These are phyloP conservation scores for Russula dissimulans DNA, from an alignment of 768 basidiomycete genomes.

Conservation along the genomic window DNA sequence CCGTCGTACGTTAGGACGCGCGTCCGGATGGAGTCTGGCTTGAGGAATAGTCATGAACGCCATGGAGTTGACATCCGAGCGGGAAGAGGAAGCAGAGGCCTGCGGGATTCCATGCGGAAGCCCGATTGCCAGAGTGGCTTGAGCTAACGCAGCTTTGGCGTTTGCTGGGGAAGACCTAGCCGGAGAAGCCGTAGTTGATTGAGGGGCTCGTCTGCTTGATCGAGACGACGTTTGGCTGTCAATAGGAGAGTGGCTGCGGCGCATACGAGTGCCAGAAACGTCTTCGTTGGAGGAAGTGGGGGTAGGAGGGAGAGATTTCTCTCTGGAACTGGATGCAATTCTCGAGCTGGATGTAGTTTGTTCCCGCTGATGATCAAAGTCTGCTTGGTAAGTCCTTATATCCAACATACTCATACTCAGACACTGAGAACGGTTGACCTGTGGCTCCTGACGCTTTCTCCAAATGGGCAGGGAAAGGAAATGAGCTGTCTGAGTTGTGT, in stretches of 20 bases:
- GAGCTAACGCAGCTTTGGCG: conserved; percentile 38
- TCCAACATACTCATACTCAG: conserved; percentile 26
- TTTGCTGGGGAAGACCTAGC: conserved; percentile 21
- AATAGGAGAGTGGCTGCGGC: neutral
- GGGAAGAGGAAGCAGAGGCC: conserved; percentile 32
- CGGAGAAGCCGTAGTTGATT: neutral
- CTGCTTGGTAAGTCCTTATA: conserved; percentile 22
- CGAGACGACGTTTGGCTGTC: neutral
- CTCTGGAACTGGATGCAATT: neutral
- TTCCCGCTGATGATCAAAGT: conserved; percentile 2
- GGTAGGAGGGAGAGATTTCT: conserved; percentile 30
- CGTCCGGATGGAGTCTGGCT: conserved; percentile 15
- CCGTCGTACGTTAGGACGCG: conserved; percentile 31
- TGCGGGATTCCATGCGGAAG: conserved; percentile 45
- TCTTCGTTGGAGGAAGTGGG: conserved; percentile 21
- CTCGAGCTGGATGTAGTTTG: neutral
- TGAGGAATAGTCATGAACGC: conserved; percentile 31
- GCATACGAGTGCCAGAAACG: neutral
- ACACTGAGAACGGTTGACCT: conserved; percentile 24
- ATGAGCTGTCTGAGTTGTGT: conserved; percentile 34
- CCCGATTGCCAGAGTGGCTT: conserved; percentile 50
- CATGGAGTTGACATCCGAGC: conserved; percentile 41
- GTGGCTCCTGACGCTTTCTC: conserved; percentile 41
- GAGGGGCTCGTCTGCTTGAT: neutral
- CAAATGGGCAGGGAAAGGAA: conserved; percentile 61